Evolutionary conservation across 768 basidiomycete species (phyloP).

Genomic region (Lactifluus volemus): DNA sequence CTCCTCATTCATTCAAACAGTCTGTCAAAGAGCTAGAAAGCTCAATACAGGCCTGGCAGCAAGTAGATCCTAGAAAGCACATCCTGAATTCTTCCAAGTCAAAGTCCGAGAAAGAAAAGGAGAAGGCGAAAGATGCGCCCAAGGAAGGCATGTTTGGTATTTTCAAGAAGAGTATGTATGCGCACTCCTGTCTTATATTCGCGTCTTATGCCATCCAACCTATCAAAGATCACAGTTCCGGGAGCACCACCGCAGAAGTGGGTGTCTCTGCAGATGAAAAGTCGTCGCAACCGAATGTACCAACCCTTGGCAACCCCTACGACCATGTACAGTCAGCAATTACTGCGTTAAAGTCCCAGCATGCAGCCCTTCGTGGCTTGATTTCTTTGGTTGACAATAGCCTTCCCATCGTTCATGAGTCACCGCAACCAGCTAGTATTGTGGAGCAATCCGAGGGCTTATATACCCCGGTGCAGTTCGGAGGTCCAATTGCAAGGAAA

Average conservation of each 20-base stretch:
- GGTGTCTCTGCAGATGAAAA: slow-evolving; percentile 5
- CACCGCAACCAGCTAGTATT: slow-evolving; percentile 36
- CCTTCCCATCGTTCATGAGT: slow-evolving; percentile 21
- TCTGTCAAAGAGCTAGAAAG: slow-evolving; percentile 51
- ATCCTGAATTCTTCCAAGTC: slow-evolving; percentile 24
- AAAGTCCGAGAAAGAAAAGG: slow-evolving; percentile 42
- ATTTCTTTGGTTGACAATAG: slow-evolving; percentile 21
- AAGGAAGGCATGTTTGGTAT: slow-evolving; percentile 35
- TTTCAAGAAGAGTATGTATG: slow-evolving; percentile 19
- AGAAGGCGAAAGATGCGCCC: slow-evolving; percentile 52
- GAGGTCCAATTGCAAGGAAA: slow-evolving; percentile 11
- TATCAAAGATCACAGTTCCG: slow-evolving; percentile 5
- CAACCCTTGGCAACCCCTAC: slow-evolving; percentile 22
- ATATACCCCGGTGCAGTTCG: slow-evolving; percentile 17
- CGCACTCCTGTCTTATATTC: not conserved
- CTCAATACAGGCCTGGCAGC: slow-evolving; percentile 37
- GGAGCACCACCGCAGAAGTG: not conserved
- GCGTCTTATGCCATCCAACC: not conserved
- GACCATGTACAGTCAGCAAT: slow-evolving; percentile 42
- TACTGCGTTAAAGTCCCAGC: slow-evolving; percentile 50
- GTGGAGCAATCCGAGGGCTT: slow-evolving; percentile 38
- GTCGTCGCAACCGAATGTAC: not conserved
- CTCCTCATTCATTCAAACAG: slow-evolving; percentile 29
- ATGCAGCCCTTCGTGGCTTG: slow-evolving; percentile 39
- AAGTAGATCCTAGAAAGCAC: slow-evolving; percentile 31